These are phyloP conservation scores for Cornus controversa DNA, from an alignment of 148 eudicot species.

Conservation along the genomic window DNA sequence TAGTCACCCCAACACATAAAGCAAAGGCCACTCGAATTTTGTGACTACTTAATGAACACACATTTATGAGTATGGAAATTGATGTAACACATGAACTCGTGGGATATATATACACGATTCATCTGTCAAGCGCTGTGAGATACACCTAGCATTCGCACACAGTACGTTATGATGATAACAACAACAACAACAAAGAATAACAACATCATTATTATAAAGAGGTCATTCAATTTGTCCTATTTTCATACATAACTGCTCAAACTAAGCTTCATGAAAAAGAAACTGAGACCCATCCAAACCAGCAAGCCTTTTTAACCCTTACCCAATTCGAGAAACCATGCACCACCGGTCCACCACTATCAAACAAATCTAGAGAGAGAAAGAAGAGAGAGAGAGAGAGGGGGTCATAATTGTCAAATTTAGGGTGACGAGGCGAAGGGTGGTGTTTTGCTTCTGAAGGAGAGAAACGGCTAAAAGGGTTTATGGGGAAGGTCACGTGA, in stretches of 20 bases:
- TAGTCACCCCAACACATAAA: no score
- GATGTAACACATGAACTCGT: neutral
- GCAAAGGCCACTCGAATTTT: no score
- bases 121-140: neutral
- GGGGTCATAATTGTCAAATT: neutral
- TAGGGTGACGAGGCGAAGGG: neutral
- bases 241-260: constrained; percentile 10
- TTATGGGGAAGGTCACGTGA: neutral
- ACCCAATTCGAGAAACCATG: neutral
- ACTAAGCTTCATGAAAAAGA: constrained; percentile 9
- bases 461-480: neutral
- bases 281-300: neutral
- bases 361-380: neutral
- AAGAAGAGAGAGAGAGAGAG: no score
- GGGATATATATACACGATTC: neutral
- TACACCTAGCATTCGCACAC: constrained; percentile 9
- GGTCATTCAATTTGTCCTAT: constrained; percentile 8
- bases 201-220: neutral
- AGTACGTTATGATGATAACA: neutral
- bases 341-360: neutral
- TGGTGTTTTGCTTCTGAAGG: neutral
- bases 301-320: neutral
- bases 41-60: no score
- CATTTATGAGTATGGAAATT: no score
- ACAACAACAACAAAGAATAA: constrained; percentile 11